Conservation (phyloP, 306 rosid species). For the Hippophae rhamnoides region DNA sequence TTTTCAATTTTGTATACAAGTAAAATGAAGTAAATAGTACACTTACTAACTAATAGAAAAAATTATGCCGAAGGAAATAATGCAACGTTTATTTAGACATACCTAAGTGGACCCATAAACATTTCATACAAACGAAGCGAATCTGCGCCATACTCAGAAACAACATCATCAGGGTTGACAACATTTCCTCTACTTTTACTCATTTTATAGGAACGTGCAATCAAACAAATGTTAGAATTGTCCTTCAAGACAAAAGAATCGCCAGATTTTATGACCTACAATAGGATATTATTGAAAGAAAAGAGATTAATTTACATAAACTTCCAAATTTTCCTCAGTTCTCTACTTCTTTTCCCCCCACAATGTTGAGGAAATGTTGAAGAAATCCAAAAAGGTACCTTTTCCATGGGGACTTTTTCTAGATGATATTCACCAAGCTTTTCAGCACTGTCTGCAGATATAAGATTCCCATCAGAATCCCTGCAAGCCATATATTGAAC, state of each 20-base stretch:
- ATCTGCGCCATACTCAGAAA: constrained; percentile 93
- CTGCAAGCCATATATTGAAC: constrained; percentile 79
- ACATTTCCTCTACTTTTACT: constrained; percentile 98
- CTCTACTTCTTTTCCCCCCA: background rate
- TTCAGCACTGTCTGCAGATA: constrained; percentile 54
- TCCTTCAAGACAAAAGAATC: constrained; percentile 83
- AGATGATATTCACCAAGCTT: constrained; percentile 39
- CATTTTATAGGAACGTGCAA: constrained; percentile 90
- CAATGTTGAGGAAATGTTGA: constrained; percentile 11
- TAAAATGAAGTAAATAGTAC: constrained; percentile 4
- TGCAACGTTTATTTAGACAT: constrained; percentile 17
- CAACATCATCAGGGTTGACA: constrained; percentile 88
- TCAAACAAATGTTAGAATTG: constrained; percentile 54
- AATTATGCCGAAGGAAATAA: constrained; percentile 9
- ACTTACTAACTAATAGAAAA: background rate
- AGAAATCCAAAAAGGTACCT: constrained; percentile 34
- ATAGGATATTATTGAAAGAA: background rate
- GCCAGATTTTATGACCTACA: constrained; percentile 68
- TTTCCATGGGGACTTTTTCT: constrained; percentile 60
- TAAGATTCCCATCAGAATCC: constrained; percentile 60
- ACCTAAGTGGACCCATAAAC: constrained; percentile 99
- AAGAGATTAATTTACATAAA: background rate
- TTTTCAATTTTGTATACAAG: background rate
- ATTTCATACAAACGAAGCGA: constrained; percentile 96
- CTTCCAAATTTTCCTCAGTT: background rate